phyloP scores from a whole-genome alignment of 2,329 filamentous ascomycete species.

The Epichloe hybrida region DNA sequence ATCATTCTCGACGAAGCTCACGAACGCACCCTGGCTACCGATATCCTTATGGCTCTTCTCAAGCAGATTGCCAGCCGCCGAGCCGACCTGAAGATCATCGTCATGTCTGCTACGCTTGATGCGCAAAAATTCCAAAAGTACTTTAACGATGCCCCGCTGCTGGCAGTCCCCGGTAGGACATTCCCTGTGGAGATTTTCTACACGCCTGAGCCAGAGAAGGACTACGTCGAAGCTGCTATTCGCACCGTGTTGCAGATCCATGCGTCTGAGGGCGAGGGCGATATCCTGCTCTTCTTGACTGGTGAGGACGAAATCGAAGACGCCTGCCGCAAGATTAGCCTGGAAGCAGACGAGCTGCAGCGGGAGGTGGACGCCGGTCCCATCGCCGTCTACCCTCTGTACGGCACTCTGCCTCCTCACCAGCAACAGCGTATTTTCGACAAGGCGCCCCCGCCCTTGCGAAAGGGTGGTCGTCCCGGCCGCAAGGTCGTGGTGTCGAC shows the following conservation, averaged over 20 bases:
- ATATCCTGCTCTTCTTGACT: conserved; percentile 88
- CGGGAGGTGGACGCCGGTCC: conserved; percentile 86
- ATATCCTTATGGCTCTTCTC: conserved; percentile 91
- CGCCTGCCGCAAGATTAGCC: conserved; percentile 75
- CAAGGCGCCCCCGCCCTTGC: conserved; percentile 60
- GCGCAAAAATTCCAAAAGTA: conserved; percentile 97
- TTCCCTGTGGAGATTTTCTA: conserved; percentile 98
- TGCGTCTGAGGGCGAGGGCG: conserved; percentile 79
- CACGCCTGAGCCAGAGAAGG: conserved; percentile 86
- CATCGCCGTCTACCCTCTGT: conserved; percentile 80
- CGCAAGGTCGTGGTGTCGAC: conserved; percentile 89
- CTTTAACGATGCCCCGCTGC: conserved; percentile 84
- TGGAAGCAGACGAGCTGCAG: conserved; percentile 85
- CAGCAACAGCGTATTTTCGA: conserved; percentile 96
- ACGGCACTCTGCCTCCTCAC: conserved; percentile 80
- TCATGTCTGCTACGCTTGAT: conserved; percentile 97
- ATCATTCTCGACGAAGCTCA: conserved; percentile 98
- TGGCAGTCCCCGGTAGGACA: conserved; percentile 89
- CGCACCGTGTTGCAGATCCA: conserved; percentile 95
- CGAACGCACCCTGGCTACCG: conserved; percentile 91
- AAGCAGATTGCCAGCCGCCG: conserved; percentile 78
- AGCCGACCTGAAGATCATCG: conserved; percentile 90
- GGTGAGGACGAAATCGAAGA: conserved; percentile 99
- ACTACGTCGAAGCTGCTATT: conserved; percentile 92
- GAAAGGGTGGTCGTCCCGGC: conserved; percentile 69